Evolutionary conservation across 1,139 yeast species (phyloP).

Genomic region (Saccharomyces hybrid): DNA sequence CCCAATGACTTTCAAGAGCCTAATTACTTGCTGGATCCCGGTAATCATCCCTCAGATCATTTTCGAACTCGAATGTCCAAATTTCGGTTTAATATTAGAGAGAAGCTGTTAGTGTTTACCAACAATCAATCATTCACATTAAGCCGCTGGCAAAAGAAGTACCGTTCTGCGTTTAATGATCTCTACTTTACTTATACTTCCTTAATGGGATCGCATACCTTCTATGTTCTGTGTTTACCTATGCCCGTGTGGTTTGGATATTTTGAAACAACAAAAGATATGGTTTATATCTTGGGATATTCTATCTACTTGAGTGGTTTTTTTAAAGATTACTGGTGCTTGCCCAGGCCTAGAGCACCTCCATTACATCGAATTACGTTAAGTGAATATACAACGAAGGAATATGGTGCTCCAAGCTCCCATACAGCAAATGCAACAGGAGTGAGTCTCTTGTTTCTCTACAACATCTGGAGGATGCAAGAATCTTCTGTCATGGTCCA

Average conservation of each 20-base stretch:
- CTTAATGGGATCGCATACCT: constrained; percentile 85
- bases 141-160: constrained; percentile 44
- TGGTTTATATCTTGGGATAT: constrained; percentile 69
- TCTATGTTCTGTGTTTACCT: constrained; percentile 84
- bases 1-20: constrained; percentile 9
- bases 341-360: constrained; percentile 90
- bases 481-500: constrained; percentile 8
- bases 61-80: constrained; percentile 54
- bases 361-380: constrained; percentile 86
- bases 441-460: constrained; percentile 39
- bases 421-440: constrained; percentile 92
- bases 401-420: constrained; percentile 91
- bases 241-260: constrained; percentile 79
- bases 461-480: constrained; percentile 11
- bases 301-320: constrained; percentile 79
- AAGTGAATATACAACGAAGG: constrained; percentile 82
- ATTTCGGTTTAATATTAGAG: constrained; percentile 51
- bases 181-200: constrained; percentile 83
- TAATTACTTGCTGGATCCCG: constrained; percentile 47
- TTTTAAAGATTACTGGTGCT: constrained; percentile 75
- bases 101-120: constrained; percentile 48
- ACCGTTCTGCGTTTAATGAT: constrained; percentile 52
- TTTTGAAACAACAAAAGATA: constrained; percentile 51
- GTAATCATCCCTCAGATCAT: constrained; percentile 58
- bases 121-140: constrained; percentile 60